Percentiles rank a stretch among this genome's conserved stretches.
phyloP scores from a whole-genome alignment of 257 asterid species.

The Jacaranda mimosifolia region DNA sequence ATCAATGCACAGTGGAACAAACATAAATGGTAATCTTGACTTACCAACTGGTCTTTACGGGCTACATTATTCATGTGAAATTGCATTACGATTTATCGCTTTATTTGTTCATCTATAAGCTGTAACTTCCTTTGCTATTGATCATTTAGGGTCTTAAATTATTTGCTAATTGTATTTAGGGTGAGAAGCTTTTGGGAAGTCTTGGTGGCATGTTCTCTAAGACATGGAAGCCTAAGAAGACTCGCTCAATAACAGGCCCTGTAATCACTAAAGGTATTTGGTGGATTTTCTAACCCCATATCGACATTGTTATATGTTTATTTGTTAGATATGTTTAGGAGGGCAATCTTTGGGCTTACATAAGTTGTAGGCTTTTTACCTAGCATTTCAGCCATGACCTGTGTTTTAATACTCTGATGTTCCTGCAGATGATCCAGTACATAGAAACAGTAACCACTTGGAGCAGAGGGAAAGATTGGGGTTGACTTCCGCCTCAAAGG shows the following conservation, averaged over 20 bases:
- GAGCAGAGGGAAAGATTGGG: constrained; percentile 92
- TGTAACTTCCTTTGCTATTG: constrained; percentile 14
- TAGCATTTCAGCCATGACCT: not conserved
- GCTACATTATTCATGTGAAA: not conserved
- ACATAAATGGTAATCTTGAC: not conserved
- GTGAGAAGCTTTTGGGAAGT: constrained; percentile 94
- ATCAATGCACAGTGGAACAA: not conserved
- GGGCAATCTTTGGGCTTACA: not conserved
- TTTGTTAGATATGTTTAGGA: not conserved
- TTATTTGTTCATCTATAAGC: not conserved
- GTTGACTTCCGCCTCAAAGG: constrained; percentile 68
- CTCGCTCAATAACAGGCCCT: constrained; percentile 75
- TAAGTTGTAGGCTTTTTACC: constrained; percentile 7
- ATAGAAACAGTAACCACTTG: constrained; percentile 80
- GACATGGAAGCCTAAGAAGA: constrained; percentile 95
- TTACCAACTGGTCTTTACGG: constrained; percentile 3
- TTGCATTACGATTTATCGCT: not conserved
- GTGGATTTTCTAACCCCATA: constrained; percentile 28
- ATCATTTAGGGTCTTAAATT: constrained; percentile 27
- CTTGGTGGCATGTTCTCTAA: constrained; percentile 92
- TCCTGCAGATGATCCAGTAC: constrained; percentile 73
- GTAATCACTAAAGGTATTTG: constrained; percentile 58
- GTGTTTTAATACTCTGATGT: constrained; percentile 38
- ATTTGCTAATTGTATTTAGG: constrained; percentile 57
- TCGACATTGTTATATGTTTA: not conserved